Conservation (phyloP, 2,329 filamentous ascomycete species). For the Hypoxylon sp. region DNA sequence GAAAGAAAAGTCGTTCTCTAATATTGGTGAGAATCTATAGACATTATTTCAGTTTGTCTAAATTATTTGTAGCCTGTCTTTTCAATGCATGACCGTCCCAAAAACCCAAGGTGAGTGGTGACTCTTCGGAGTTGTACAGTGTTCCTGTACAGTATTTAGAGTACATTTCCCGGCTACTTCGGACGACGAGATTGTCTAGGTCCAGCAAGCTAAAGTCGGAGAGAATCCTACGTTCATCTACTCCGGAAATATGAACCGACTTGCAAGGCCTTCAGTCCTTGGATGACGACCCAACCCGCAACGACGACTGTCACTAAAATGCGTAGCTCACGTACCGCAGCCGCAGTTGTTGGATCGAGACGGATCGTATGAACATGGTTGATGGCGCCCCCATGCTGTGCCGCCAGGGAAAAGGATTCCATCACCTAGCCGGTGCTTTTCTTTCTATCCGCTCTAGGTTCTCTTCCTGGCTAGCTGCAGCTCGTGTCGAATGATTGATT, state of each 20-base stretch:
- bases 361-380: constrained; percentile 53
- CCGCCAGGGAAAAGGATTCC: constrained; percentile 55
- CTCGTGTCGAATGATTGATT: not conserved
- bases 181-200: not conserved
- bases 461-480: not conserved
- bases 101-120: not conserved
- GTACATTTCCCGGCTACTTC: no score
- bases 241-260: constrained; percentile 33
- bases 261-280: constrained; percentile 46
- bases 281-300: constrained; percentile 53
- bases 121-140: not conserved
- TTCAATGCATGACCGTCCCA: not conserved
- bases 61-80: not conserved
- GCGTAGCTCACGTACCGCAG: constrained; percentile 51
- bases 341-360: constrained; percentile 48
- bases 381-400: constrained; percentile 54
- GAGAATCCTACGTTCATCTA: constrained; percentile 4
- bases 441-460: not conserved
- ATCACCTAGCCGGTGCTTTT: constrained; percentile 39
- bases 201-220: not conserved
- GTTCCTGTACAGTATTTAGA: no score
- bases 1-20: not conserved
- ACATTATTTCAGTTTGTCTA: not conserved
- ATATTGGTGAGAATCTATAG: constrained; percentile 1
- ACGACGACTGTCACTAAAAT: constrained; percentile 50